These are phyloP conservation scores for Colletotrichum musae DNA, from an alignment of 2,329 filamentous ascomycete species.

Conservation along the genomic window DNA sequence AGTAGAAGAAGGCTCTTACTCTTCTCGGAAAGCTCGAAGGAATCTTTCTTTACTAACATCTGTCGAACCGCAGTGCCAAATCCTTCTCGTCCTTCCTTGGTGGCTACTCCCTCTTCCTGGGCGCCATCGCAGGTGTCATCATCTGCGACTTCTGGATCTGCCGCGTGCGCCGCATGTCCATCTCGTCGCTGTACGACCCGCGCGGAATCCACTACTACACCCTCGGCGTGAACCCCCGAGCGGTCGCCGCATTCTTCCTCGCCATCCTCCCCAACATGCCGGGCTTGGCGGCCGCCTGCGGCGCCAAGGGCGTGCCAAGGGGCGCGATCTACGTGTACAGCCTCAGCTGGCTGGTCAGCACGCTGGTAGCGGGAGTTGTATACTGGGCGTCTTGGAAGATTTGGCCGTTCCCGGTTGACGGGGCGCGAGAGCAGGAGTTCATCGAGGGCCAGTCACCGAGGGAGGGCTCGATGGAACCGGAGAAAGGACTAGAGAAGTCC, in stretches of 20 bases:
- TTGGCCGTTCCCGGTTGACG: slow-evolving; percentile 17
- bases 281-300: slow-evolving; percentile 40
- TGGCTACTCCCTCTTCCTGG: slow-evolving; percentile 54
- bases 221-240: slow-evolving; percentile 49
- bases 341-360: slow-evolving; percentile 45
- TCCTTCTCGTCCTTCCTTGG: slow-evolving; percentile 49
- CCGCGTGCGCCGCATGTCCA: slow-evolving; percentile 50
- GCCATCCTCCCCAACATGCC: slow-evolving; percentile 48
- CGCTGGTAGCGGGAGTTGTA: slow-evolving; percentile 29
- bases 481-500: slow-evolving; percentile 4
- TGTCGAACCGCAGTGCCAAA: not conserved
- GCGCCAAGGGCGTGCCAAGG: slow-evolving; percentile 43
- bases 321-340: slow-evolving; percentile 42
- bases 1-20: not conserved
- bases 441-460: slow-evolving; percentile 12
- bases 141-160: slow-evolving; percentile 56
- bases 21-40: too few species aligned
- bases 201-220: slow-evolving; percentile 60
- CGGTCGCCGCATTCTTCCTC: slow-evolving; percentile 49
- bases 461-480: not conserved
- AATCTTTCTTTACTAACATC: slow-evolving; percentile 46
- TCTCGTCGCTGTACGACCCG: slow-evolving; percentile 54
- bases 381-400: slow-evolving; percentile 36
- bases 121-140: slow-evolving; percentile 54
- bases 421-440: not conserved